phyloP scores from a whole-genome alignment of 768 basidiomycete species.

The Gymnopilus junonius region DNA sequence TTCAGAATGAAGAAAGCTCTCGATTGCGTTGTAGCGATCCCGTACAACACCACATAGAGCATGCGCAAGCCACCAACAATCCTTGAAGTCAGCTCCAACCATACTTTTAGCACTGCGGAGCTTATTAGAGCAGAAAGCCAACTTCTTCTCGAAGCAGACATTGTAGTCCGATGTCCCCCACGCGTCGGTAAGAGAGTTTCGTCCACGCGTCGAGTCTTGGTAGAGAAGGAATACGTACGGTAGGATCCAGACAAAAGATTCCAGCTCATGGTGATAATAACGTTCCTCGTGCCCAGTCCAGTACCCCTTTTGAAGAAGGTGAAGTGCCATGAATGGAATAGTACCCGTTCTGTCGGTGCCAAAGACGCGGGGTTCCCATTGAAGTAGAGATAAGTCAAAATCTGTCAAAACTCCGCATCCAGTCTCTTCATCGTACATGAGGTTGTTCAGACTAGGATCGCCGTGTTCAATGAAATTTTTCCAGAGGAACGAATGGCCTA shows the following conservation, averaged over 20 bases:
- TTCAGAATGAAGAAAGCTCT: too few relatives aligned
- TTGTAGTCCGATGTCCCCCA: too few relatives aligned
- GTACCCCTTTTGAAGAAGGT: slow-evolving; percentile 9
- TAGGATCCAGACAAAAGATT: slow-evolving; percentile 36
- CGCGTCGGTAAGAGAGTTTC: too few relatives aligned
- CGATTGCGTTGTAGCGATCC: neutral
- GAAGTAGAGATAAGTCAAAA: too few relatives aligned
- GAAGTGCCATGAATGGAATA: too few relatives aligned
- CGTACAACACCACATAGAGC: neutral
- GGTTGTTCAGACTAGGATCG: slow-evolving; percentile 34
- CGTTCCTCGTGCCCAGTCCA: too few relatives aligned
- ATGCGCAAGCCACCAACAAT: neutral
- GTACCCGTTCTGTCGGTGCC: too few relatives aligned
- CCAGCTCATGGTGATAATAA: too few relatives aligned
- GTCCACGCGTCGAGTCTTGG: too few relatives aligned
- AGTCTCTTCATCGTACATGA: slow-evolving; percentile 27
- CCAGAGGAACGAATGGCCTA: slow-evolving; percentile 33
- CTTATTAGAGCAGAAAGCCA: neutral
- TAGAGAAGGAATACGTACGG: slow-evolving; percentile 18
- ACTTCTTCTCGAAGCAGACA: too few relatives aligned
- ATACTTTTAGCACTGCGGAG: too few relatives aligned
- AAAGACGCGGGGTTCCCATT: too few relatives aligned
- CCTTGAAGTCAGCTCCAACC: neutral
- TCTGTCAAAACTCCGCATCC: slow-evolving; percentile 31
- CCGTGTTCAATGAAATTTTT: slow-evolving; percentile 26